These are phyloP conservation scores for Carex arenaria DNA, from an alignment of 202 grass and related monocot genomes.

Conservation along the genomic window DNA sequence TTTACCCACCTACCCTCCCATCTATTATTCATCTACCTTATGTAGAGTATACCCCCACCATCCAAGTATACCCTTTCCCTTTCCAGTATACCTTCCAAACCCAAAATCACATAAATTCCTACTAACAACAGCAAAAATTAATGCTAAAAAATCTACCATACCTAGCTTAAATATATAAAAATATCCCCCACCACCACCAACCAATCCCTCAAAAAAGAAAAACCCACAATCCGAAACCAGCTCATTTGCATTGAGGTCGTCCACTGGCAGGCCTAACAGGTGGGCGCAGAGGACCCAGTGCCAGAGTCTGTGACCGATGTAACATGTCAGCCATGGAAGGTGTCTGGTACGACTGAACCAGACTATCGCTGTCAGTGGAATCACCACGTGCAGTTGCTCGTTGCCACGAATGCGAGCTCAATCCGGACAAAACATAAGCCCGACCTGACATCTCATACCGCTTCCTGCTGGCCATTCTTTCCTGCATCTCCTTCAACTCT, in stretches of 20 bases:
- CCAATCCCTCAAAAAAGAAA: background rate
- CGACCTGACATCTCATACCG: slow-evolving; percentile 65
- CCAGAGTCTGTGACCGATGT: slow-evolving; percentile 45
- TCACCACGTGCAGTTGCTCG: slow-evolving; percentile 79
- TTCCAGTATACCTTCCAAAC: slow-evolving; percentile 39
- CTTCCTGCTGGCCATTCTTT: slow-evolving; percentile 69
- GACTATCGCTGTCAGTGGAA: slow-evolving; percentile 56
- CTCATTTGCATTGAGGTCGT: slow-evolving; percentile 41
- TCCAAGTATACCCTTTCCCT: slow-evolving; percentile 20
- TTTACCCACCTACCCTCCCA: slow-evolving; percentile 19
- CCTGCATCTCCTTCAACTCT: slow-evolving; percentile 83
- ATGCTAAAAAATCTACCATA: slow-evolving; percentile 16
- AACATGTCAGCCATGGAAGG: slow-evolving; percentile 80
- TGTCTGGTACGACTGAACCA: slow-evolving; percentile 70
- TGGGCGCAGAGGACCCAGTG: slow-evolving; percentile 24
- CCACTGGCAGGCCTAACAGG: slow-evolving; percentile 17
- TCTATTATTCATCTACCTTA: slow-evolving; percentile 31
- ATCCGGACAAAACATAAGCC: slow-evolving; percentile 75
- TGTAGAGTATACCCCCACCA: slow-evolving; percentile 38
- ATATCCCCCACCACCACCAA: background rate
- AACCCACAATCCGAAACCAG: slow-evolving; percentile 2
- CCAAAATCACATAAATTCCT: slow-evolving; percentile 36
- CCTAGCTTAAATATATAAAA: slow-evolving; percentile 19
- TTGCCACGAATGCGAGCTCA: slow-evolving; percentile 92
- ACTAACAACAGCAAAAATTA: slow-evolving; percentile 28